Evolutionary conservation across 371 early-diverging fungal genomes (phyloP).

Genomic region (Lichtheimia hyalospora): DNA sequence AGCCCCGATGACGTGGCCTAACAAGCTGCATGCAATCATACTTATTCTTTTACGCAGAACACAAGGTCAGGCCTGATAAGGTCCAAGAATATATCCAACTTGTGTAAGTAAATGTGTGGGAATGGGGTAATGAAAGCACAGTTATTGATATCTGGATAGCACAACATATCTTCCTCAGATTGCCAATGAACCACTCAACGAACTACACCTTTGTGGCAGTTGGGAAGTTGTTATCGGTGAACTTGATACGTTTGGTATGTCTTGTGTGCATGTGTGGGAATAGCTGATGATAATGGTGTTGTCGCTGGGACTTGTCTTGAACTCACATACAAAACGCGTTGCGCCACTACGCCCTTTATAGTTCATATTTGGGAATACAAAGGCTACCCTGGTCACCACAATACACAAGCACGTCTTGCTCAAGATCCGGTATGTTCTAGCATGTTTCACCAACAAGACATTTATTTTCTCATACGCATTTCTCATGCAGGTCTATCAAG

Average conservation of each 20-base stretch:
- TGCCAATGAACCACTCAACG: slow-evolving; percentile 69
- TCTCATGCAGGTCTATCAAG: slow-evolving; percentile 20
- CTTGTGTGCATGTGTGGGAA: neutral
- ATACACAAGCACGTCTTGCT: slow-evolving; percentile 52
- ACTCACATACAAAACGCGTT: neutral
- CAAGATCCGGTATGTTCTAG: slow-evolving; percentile 53
- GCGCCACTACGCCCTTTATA: slow-evolving; percentile 1
- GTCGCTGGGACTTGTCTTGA: neutral
- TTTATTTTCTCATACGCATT: neutral
- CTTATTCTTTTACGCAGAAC: slow-evolving; percentile 46
- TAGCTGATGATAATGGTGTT: too few species aligned
- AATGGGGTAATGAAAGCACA: too few species aligned
- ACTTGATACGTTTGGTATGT: slow-evolving; percentile 78
- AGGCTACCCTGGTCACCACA: slow-evolving; percentile 79
- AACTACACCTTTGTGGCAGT: slow-evolving; percentile 83
- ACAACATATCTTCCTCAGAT: slow-evolving; percentile 74
- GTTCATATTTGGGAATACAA: slow-evolving; percentile 95
- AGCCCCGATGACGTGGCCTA: too few species aligned
- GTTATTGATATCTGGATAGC: slow-evolving; percentile 20
- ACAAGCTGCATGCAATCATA: too few species aligned
- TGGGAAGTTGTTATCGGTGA: slow-evolving; percentile 87
- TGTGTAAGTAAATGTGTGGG: slow-evolving; percentile 43
- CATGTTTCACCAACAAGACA: neutral
- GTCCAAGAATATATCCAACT: slow-evolving; percentile 80
- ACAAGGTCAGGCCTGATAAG: slow-evolving; percentile 82